Conservation (phyloP, 1,284 basidiomycete genomes). For the Trametes pubescens region DNA sequence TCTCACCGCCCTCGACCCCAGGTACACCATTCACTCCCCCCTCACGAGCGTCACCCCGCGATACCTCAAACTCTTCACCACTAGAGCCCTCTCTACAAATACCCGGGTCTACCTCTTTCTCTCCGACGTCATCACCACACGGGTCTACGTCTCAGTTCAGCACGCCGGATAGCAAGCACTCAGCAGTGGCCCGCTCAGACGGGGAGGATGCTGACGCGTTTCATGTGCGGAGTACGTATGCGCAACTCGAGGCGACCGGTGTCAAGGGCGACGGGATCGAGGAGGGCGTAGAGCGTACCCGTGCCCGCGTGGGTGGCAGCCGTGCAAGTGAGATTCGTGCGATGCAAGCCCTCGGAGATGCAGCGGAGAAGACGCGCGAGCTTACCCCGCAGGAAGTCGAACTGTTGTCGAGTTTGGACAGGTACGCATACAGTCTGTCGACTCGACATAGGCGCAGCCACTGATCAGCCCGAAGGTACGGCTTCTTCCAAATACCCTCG, state of each 20-base stretch:
- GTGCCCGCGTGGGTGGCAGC: slow-evolving; percentile 77
- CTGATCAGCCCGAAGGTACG: slow-evolving; percentile 65
- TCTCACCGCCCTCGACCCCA: slow-evolving; percentile 31
- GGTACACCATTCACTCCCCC: slow-evolving; percentile 26
- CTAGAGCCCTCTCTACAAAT: slow-evolving; percentile 30
- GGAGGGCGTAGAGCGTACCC: slow-evolving; percentile 91
- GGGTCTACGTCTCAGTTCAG: slow-evolving; percentile 48
- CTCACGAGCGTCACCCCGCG: slow-evolving; percentile 16
- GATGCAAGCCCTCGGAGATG: slow-evolving; percentile 61
- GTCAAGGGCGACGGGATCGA: slow-evolving; percentile 93
- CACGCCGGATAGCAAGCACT: slow-evolving; percentile 59
- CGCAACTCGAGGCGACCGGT: slow-evolving; percentile 82
- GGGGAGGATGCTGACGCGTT: slow-evolving; percentile 88
- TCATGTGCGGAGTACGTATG: slow-evolving; percentile 89
- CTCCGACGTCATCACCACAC: slow-evolving; percentile 40
- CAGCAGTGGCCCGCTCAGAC: slow-evolving; percentile 65
- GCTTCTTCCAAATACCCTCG: slow-evolving; percentile 80
- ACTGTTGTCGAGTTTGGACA: slow-evolving; percentile 78
- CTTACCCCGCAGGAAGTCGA: slow-evolving; percentile 70
- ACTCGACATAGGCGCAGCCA: slow-evolving; percentile 3
- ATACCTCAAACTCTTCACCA: slow-evolving; percentile 24
- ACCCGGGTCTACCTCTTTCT: slow-evolving; percentile 14
- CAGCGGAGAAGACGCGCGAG: slow-evolving; percentile 64
- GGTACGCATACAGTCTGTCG: slow-evolving; percentile 57
- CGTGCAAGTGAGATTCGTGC: slow-evolving; percentile 65